Evolutionary conservation across 164 flowering plant species (phyloP), one percentile per base, ranked within the genome.

Genomic region (Umbellularia californica): DNA sequence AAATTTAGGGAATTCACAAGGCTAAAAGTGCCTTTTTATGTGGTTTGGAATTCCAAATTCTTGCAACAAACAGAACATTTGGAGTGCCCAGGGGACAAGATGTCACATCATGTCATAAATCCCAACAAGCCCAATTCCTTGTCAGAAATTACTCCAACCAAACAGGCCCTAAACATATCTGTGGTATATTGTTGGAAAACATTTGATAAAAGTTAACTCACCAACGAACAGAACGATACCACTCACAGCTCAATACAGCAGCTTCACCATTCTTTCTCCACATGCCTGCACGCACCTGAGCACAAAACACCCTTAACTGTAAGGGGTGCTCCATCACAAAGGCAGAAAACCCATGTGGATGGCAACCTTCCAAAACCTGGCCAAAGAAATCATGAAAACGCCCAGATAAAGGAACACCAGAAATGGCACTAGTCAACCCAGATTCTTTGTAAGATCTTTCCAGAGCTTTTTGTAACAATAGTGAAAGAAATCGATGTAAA

Each of bases 211-310:
- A 65, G 28, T 51, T 52, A 30, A 83, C 92, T 74, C 79, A 96
- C 99, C 97, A 90, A 71, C 88, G 90, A 74, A 84, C 89, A 41
- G 95, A 84, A 65, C 90, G 90, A 72, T 96, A 94, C 89, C 84
- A 86, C 72, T 92, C 95, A 74, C 80, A 86, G 55, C 85, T 88
- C 33, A 85, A 62, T 33, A 86, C 50, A 41, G 92, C 90, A 73
- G 91, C 84, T 83, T 94, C 98, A 35, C 97, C 97, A 87, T 94
- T 91, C 77, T 82, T 90, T 73, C 91, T 82, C 99, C 99, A 94
- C 97, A 96, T 92, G 68, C 97, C 99, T 81, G 97, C 98, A 80
- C 80, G 90, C 71, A 94, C 95, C 79, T 96, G 77, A 67, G 97
- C 92, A 85, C 94, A 91, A 78, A 96, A 96, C 71, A 90, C 99